phyloP scores from a whole-genome alignment of 768 basidiomycete genomes.

The Galerina marginata region DNA sequence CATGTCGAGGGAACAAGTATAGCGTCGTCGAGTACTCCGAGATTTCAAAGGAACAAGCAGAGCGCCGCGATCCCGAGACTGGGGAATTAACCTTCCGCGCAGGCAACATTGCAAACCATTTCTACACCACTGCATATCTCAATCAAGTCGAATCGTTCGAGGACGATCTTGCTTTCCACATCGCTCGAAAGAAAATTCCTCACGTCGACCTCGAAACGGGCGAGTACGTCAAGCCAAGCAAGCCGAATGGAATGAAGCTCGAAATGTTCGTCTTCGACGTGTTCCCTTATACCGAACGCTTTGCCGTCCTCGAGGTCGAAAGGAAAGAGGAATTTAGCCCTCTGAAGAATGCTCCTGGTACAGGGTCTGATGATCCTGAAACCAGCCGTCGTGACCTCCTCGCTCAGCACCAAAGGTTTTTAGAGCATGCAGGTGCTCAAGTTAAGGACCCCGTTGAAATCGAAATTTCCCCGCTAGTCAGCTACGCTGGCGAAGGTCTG shows the following conservation, averaged over 20 bases:
- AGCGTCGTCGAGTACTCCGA: conserved; percentile 98
- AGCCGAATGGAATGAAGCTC: conserved; percentile 99
- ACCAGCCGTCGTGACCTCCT: conserved; percentile 92
- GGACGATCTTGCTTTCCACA: conserved; percentile 91
- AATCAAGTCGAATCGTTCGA: conserved; percentile 82
- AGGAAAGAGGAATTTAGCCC: conserved; percentile 94
- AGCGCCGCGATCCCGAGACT: conserved; percentile 66
- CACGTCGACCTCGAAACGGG: conserved; percentile 76
- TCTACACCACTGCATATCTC: conserved; percentile 90
- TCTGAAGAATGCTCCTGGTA: conserved; percentile 95
- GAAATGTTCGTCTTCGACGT: conserved; percentile 99
- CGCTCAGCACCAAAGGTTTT: conserved; percentile 84
- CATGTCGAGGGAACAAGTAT: conserved; percentile 79
- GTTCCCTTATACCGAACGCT: conserved; percentile 86
- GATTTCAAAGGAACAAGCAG: conserved; percentile 87
- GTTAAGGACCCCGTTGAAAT: conserved; percentile 81
- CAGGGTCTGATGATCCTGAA: conserved; percentile 86
- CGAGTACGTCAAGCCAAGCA: conserved; percentile 73
- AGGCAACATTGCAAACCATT: conserved; percentile 98
- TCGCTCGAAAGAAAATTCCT: conserved; percentile 97
- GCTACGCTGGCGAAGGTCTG: conserved; percentile 93
- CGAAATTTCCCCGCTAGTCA: conserved; percentile 87
- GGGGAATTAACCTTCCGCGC: conserved; percentile 91
- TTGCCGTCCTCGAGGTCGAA: conserved; percentile 88
- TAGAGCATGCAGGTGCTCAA: conserved; percentile 77